phyloP scores from a whole-genome alignment of 1,284 basidiomycete species.

The Wolfiporia cocos region DNA sequence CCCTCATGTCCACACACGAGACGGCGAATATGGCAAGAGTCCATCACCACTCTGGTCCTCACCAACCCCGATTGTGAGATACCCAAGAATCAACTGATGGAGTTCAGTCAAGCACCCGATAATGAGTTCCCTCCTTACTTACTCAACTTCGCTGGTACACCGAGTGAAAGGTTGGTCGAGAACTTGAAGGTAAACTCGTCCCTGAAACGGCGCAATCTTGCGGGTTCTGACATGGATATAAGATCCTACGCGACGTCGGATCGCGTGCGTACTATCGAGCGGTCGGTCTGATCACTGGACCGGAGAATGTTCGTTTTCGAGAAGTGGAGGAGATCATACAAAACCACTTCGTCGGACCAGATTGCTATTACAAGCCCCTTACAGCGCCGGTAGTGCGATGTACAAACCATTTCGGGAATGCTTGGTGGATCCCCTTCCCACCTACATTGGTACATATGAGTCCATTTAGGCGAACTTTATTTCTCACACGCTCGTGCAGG shows the following conservation, averaged over 20 bases:
- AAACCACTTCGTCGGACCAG: constrained; percentile 54
- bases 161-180: constrained; percentile 73
- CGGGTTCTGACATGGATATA: background rate
- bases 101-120: constrained; percentile 52
- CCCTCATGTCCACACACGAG: constrained; percentile 57
- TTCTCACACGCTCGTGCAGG: constrained; percentile 28
- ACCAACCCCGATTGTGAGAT: constrained; percentile 58
- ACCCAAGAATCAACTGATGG: constrained; percentile 52
- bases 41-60: constrained; percentile 63
- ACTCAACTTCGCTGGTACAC: constrained; percentile 59
- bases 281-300: constrained; percentile 38
- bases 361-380: constrained; percentile 57
- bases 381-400: constrained; percentile 27
- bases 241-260: constrained; percentile 70
- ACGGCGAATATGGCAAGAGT: constrained; percentile 81
- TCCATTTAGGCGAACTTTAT: background rate
- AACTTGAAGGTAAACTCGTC: constrained; percentile 60
- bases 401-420: constrained; percentile 61
- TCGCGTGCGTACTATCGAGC: constrained; percentile 45
- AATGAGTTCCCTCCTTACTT: constrained; percentile 70
- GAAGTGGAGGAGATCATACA: constrained; percentile 48
- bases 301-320: constrained; percentile 40
- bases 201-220: background rate
- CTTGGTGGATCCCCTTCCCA: constrained; percentile 78
- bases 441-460: constrained; percentile 48